phyloP scores from a whole-genome alignment of 2,329 filamentous ascomycete genomes.

The Fusarium luffae region DNA sequence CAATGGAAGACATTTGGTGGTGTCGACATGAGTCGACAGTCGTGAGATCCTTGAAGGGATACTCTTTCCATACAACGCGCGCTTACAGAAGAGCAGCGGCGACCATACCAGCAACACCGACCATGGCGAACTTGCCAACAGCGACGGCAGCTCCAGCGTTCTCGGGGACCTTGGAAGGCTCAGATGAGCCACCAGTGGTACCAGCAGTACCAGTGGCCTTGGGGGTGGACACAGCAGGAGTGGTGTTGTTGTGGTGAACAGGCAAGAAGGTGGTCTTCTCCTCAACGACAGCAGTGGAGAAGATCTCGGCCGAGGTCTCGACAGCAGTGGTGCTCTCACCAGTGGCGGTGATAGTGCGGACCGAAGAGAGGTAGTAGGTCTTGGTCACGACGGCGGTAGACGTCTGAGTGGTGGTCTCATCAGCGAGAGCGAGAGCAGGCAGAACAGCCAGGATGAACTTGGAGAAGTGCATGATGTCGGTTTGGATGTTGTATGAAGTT shows the following conservation, averaged over 20 bases:
- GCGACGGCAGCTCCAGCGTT: slow-evolving; percentile 59
- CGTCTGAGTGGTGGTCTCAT: slow-evolving; percentile 58
- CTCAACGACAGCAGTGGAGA: slow-evolving; percentile 22
- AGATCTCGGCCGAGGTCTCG: slow-evolving; percentile 28
- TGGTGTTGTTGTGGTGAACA: slow-evolving; percentile 47
- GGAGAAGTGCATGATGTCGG: slow-evolving; percentile 53
- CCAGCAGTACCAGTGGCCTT: slow-evolving; percentile 35
- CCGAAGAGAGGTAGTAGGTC: slow-evolving; percentile 62
- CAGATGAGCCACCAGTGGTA: slow-evolving; percentile 41
- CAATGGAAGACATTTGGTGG: slow-evolving; percentile 36
- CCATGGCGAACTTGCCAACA: slow-evolving; percentile 58
- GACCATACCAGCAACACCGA: slow-evolving; percentile 63
- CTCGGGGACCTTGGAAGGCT: slow-evolving; percentile 52
- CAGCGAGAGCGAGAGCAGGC: slow-evolving; percentile 64
- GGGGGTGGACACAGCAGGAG: slow-evolving; percentile 39
- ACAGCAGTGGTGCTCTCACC: slow-evolving; percentile 49
- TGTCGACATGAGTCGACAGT: slow-evolving; percentile 35
- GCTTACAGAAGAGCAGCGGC: slow-evolving; percentile 63
- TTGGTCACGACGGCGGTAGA: slow-evolving; percentile 63
- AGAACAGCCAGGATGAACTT: slow-evolving; percentile 62
- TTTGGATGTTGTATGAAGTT: slow-evolving; percentile 20
- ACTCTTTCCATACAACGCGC: slow-evolving; percentile 6
- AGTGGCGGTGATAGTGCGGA: slow-evolving; percentile 54
- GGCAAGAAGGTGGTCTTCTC: slow-evolving; percentile 34
- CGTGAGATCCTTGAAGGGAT: neutral